phyloP scores from a whole-genome alignment of 768 basidiomycete species.

The Sarcodon sp. region DNA sequence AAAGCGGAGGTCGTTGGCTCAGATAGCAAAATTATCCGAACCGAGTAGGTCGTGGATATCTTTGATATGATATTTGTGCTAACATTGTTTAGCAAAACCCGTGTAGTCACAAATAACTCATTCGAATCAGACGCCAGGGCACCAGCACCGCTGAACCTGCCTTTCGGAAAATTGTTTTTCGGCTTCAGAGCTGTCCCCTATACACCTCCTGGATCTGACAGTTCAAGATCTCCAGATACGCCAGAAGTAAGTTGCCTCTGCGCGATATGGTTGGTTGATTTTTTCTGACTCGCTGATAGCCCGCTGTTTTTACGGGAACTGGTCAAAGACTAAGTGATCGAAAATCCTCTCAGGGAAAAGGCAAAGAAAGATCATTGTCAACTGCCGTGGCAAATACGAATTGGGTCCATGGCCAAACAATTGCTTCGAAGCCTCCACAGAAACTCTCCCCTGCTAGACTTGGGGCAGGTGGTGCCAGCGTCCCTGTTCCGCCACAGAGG shows the following conservation, averaged over 20 bases:
- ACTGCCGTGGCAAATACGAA: slow-evolving; percentile 7
- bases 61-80: not conserved
- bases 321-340: slow-evolving; percentile 60
- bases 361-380: slow-evolving; percentile 30
- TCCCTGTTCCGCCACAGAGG: slow-evolving; percentile 30
- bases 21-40: slow-evolving; percentile 81
- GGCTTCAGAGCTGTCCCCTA: slow-evolving; percentile 79
- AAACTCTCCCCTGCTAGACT: slow-evolving; percentile 21
- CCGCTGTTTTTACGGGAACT: slow-evolving; percentile 45
- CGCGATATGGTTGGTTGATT: not conserved
- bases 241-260: not conserved
- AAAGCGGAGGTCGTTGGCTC: slow-evolving; percentile 69
- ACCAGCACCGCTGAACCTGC: slow-evolving; percentile 82
- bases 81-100: slow-evolving; percentile 47
- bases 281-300: slow-evolving; percentile 16
- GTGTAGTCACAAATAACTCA: slow-evolving; percentile 71
- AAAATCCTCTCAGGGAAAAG: slow-evolving; percentile 24
- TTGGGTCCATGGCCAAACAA: slow-evolving; percentile 32
- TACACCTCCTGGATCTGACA: slow-evolving; percentile 27
- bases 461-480: slow-evolving; percentile 42
- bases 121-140: slow-evolving; percentile 66
- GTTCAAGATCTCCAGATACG: slow-evolving; percentile 8
- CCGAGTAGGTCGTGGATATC: slow-evolving; percentile 50
- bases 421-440: slow-evolving; percentile 27
- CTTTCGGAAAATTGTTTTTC: slow-evolving; percentile 93